Evolutionary conservation across 208 protist genomes (phyloP), one percentile per base, ranked within the genome.

Genomic region (Crithidia sp.): DNA sequence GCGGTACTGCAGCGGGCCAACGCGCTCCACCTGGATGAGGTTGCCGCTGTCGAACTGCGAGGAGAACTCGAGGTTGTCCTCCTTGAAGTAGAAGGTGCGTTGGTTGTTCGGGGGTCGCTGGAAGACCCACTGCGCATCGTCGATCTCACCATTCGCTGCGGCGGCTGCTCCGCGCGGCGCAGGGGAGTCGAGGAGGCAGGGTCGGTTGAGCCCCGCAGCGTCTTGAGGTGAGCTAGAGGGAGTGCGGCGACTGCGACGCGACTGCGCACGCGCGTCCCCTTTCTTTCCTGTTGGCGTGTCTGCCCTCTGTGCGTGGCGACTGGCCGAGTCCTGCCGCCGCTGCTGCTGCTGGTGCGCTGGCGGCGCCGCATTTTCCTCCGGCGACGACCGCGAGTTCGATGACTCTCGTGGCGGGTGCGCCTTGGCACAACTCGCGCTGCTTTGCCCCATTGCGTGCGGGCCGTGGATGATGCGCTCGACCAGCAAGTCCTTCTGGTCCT

Each of bases 11-110:
- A 81, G 83, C 13, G 87, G 64, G 8, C 88, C 89, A 7, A 84
- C 36, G 12, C 86, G 85, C 78, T 98, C 95, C 37, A 96, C 90
- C 55, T 92, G 86, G 63, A 93, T 94, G 10, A 97, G 60, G 77
- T 98, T 98, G 37, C 95, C 95, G 62, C 87, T 95, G 76, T 97
- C 93, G 75, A 98, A 98, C 52, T 92, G 76, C 10, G 90, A 95
- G 14, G 88, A 93, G 53, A 98, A 97, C 67, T 85, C 82, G 13
- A 98, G 60, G 41, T 91, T 87, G 77, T 96, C 92, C 67, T 96
- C 89, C 9, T 79, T 67, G 63, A 96, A 95, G 70, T 88, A 90
- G 75, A 96, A 96, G 19, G 90, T 92, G 60, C 89, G 88, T 67
- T 96, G 92, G 71, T 93, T 96, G 65, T 91, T 86, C 2, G 92